Conservation (phyloP, 805 yeast species). For the Candida nitratophila region DNA sequence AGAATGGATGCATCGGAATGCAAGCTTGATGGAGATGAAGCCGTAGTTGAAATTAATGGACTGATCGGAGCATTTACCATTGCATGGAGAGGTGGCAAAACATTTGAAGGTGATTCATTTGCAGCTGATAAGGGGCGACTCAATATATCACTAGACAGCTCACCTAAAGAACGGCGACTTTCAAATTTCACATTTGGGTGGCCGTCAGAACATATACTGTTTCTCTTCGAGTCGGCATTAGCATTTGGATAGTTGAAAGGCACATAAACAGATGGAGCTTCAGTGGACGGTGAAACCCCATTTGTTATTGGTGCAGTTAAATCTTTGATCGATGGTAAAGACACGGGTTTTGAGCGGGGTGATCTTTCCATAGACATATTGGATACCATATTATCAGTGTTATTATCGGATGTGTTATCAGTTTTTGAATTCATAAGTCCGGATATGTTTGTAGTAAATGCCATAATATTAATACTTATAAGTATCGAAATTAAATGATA, state of each 20-base stretch:
- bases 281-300: not conserved
- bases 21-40: not conserved
- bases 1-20: not conserved
- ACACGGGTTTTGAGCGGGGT: not conserved
- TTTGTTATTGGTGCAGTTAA: conserved; percentile 1
- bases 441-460: too few relatives aligned
- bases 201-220: not conserved
- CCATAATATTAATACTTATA: too few relatives aligned
- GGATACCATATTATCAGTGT: not conserved
- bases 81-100: not conserved
- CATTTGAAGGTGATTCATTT: not conserved
- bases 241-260: conserved; percentile 1
- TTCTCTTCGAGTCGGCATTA: not conserved
- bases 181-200: not conserved
- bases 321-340: not conserved
- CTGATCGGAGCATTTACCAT: not conserved
- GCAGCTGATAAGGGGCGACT: not conserved
- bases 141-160: not conserved
- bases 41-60: not conserved
- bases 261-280: not conserved
- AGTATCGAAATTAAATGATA: too few relatives aligned
- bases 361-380: not conserved
- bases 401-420: not conserved
- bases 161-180: not conserved
- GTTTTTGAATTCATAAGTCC: too few relatives aligned